Evolutionary conservation across 352 stramenopile genomes (phyloP), one percentile per base, ranked within the genome.

Genomic region (Achlya hypogyna): DNA sequence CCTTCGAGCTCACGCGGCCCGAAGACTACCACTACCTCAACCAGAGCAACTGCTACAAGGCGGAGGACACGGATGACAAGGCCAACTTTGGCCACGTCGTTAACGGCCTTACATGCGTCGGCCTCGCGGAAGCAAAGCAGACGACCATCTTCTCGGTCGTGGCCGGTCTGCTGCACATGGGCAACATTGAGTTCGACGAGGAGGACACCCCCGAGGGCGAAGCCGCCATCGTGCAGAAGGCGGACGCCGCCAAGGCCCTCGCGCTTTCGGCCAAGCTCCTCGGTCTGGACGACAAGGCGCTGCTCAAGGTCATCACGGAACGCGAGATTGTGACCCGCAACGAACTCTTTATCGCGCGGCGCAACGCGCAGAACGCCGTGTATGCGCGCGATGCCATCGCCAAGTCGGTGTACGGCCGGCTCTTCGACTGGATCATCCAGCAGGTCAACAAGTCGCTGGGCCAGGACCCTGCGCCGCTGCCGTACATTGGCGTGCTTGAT

Each of bases 151-250:
- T 98, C 75, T 86, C 77, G 28, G 84, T 98, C 51, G 79, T 97
- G 63, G 94, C 93, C 0, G 95, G 89, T 63, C 80, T 99, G 35
- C 72, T 99, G 47, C 96, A 99, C 76, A 81, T 99, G 38, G 96
- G 96, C 53, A 98, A 99, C 79, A 84, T 99, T 34, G 77, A 95
- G 16, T 98, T 98, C 71, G 84, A 97, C 42, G 86, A 95, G 59
- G 86, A 94, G 71, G 87, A 96, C 60, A 88, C 85, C 23, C 70
- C 84, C 4, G 84, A 94, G 58, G 83, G 83, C 32, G 77, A 94
- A 65, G 86, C 83, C 28, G 82, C 79, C 0, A 76, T 87, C n/a
- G 81, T 93, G 51, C 73, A 93, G 59, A 86, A 87, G 71, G 58
- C 77, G 9, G 82, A 75, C 25, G 81, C 83, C 18, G 88, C 89